Evolutionary conservation across 805 yeast species (phyloP), one percentile per base, ranked within the genome.

Genomic region (Ogataea zsoltii): DNA sequence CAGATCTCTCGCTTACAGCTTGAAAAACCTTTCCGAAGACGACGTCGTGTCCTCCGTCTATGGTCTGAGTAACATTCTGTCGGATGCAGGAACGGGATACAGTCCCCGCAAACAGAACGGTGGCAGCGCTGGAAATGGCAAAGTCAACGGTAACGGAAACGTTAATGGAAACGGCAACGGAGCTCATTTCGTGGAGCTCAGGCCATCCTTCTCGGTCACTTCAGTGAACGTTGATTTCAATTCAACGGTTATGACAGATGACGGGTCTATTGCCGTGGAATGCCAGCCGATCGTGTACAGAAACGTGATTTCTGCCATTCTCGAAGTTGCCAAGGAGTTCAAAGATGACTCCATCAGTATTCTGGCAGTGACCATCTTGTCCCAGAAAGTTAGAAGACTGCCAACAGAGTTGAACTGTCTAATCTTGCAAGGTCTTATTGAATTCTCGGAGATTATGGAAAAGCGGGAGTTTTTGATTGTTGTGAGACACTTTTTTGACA

Each of bases 1-100:
- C 0, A 64, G 67, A 43, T 68, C 79, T 30, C 77, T 90, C 31
- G 85, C 91, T 0, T 63, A 76, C 39, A 89, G 91, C 3, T 70
- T 88, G 53, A 78, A 76, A 45, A 77, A 80, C 7, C 70, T 86
- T 42, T 79, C 90, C 15, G 92, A 89, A 58, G 97, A 90, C 60
- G 80, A 88, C 1, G 82, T 86, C 17, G 87, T 90, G 7, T 83
- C 96, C 7, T 78, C 92, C 1, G 81, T 94, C 41, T 94, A 94
- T 66, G 82, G 95, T 0, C 72, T 92, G 51, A 80, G 87, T 15
- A 94, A 94, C 61, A 63, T 86, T 48, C 67, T 92, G 26, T 41
- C 77, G 73, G 42, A 82, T 76, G 37, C 52, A 3, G 31, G 31
- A 7, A 42, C 46, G 4, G 34, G 25, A 16, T 17, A 34, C 11